Conservation (phyloP, 2,329 filamentous ascomycete genomes). For the Phyllosticta citrichinensis region DNA sequence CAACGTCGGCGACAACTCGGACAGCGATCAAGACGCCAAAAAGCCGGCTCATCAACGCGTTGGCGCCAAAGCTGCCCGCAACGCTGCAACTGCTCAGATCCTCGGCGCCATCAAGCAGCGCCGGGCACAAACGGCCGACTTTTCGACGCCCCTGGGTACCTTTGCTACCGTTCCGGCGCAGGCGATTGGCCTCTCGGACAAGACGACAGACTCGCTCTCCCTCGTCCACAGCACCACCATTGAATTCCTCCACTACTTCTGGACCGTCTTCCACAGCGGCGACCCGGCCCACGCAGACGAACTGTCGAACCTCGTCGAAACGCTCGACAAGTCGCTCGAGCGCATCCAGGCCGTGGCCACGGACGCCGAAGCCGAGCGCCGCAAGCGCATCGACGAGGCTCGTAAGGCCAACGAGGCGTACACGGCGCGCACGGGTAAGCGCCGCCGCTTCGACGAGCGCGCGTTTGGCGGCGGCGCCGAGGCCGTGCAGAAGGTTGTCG, state of each 20-base stretch:
- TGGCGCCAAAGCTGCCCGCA: constrained; percentile 59
- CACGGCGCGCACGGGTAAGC: constrained; percentile 63
- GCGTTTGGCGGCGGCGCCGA: constrained; percentile 53
- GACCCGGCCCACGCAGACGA: constrained; percentile 73
- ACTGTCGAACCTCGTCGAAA: constrained; percentile 71
- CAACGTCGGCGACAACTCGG: constrained; percentile 58
- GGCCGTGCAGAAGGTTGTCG: constrained; percentile 66
- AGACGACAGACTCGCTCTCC: constrained; percentile 51
- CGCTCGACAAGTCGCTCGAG: constrained; percentile 63
- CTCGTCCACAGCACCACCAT: constrained; percentile 85
- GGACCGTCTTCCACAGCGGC: constrained; percentile 82
- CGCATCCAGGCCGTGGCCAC: constrained; percentile 72
- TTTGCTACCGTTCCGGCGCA: constrained; percentile 19
- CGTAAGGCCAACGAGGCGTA: constrained; percentile 48
- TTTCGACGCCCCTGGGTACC: constrained; percentile 16
- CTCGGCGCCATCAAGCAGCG: constrained; percentile 54
- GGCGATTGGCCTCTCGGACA: constrained; percentile 25
- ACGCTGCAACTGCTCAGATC: constrained; percentile 55
- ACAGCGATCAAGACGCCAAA: constrained; percentile 49
- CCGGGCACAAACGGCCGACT: constrained; percentile 44
- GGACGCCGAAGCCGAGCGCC: constrained; percentile 66
- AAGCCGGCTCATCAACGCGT: constrained; percentile 45
- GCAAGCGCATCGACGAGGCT: constrained; percentile 53
- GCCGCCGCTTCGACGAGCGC: constrained; percentile 52
- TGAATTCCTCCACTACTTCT: constrained; percentile 97